Percentiles rank a stretch among this genome's conserved stretches.
Conservation (phyloP, 2,329 filamentous ascomycete species). For the Lecanosticta acicola region DNA sequence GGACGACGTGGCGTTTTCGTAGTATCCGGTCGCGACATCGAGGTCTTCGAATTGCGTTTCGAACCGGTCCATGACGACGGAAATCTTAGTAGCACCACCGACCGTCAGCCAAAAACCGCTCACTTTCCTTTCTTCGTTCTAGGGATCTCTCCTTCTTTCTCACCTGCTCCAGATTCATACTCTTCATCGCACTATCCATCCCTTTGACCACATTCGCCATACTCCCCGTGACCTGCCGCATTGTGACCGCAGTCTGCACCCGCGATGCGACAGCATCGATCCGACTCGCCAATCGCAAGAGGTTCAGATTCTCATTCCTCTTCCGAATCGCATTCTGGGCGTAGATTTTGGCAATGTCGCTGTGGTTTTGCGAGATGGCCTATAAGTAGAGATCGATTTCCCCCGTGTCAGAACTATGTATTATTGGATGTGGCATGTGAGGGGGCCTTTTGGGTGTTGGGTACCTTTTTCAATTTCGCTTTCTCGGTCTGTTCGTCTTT, state of each 20-base stretch:
- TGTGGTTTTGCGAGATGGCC: slow-evolving; percentile 54
- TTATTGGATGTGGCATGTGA: not conserved
- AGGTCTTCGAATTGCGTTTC: slow-evolving; percentile 53
- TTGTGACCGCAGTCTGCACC: slow-evolving; percentile 60
- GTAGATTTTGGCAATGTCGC: slow-evolving; percentile 59
- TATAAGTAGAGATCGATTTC: slow-evolving; percentile 20
- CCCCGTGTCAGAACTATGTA: not conserved
- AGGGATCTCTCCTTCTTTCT: too few species aligned
- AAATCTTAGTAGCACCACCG: too few species aligned
- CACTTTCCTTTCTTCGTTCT: too few species aligned
- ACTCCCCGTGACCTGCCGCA: slow-evolving; percentile 55
- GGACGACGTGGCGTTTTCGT: slow-evolving; percentile 77
- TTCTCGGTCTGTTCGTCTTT: slow-evolving; percentile 58
- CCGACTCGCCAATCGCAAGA: slow-evolving; percentile 51
- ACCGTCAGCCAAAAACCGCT: too few species aligned
- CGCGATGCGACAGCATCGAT: slow-evolving; percentile 56
- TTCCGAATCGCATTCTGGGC: slow-evolving; percentile 60
- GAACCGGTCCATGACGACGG: slow-evolving; percentile 61
- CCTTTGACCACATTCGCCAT: slow-evolving; percentile 59
- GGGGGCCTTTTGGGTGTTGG: not conserved
- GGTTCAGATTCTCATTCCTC: slow-evolving; percentile 57
- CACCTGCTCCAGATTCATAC: slow-evolving; percentile 59
- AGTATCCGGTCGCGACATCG: slow-evolving; percentile 58
- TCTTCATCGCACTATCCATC: slow-evolving; percentile 59
- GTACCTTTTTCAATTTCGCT: slow-evolving; percentile 56